A percentile compares a stretch with the other conserved stretches of the same genome.
These are phyloP conservation scores for Diutina pseudorugosa DNA, from an alignment of 1,139 yeast species.

Conservation along the genomic window DNA sequence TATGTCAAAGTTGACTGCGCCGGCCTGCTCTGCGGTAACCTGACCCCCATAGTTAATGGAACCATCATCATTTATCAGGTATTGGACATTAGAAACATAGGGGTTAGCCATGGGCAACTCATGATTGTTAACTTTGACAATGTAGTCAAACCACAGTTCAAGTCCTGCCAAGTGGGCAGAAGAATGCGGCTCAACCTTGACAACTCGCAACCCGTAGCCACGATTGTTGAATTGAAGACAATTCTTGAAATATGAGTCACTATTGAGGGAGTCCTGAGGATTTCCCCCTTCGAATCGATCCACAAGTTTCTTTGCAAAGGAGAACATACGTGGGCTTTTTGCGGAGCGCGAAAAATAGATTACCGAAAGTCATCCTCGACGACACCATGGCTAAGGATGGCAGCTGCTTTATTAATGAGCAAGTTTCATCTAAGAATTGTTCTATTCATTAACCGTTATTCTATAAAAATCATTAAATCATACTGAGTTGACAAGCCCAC, in stretches of 20 bases:
- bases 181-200: constrained; percentile 30
- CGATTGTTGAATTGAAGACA: constrained; percentile 28
- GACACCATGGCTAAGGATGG: too few species aligned
- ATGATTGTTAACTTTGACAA: constrained; percentile 66
- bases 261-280: constrained; percentile 14
- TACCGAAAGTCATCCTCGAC: too few species aligned
- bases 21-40: constrained; percentile 25
- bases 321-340: constrained; percentile 45
- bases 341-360: not conserved
- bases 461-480: not conserved
- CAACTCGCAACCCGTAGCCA: constrained; percentile 32
- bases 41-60: constrained; percentile 27
- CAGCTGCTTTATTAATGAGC: too few species aligned
- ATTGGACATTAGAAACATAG: constrained; percentile 18
- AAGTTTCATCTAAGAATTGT: not conserved
- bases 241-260: constrained; percentile 43
- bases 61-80: constrained; percentile 32
- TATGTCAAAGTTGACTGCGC: constrained; percentile 22
- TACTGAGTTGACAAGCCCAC: constrained; percentile 5
- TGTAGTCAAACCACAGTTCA: constrained; percentile 80
- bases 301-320: constrained; percentile 78
- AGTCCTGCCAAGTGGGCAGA: constrained; percentile 29
- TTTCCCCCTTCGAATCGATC: constrained; percentile 46
- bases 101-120: constrained; percentile 46
- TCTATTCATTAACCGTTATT: not conserved